A percentile compares a stretch with the other conserved stretches of the same genome.
These are phyloP conservation scores for Alternaria novae-zelandiae DNA, from an alignment of 2,329 filamentous ascomycete species.

Conservation along the genomic window DNA sequence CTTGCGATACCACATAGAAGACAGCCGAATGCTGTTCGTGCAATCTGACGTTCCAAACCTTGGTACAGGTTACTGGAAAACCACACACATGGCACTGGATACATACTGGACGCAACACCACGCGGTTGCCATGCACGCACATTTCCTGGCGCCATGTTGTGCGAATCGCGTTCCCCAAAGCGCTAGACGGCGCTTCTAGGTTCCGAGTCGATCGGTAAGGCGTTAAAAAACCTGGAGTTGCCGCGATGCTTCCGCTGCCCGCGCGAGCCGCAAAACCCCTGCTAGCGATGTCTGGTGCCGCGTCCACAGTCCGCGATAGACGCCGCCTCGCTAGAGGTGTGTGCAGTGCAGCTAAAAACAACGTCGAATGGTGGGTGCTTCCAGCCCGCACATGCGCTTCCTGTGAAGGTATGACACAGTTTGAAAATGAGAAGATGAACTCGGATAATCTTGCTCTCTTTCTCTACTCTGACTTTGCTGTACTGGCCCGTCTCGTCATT, in stretches of 20 bases:
- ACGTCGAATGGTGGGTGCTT: conserved; percentile 13
- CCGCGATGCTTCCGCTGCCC: conserved; percentile 18
- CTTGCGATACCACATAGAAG: background rate
- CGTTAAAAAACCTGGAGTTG: conserved; percentile 10
- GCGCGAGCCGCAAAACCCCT: conserved; percentile 16
- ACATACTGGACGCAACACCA: background rate
- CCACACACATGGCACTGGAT: conserved; percentile 21
- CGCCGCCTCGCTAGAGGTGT: conserved; percentile 22
- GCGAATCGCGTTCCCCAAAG: conserved; percentile 7
- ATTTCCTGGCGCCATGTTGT: conserved; percentile 2
- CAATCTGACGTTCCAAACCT: background rate
- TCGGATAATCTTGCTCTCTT: background rate
- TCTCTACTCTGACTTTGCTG: background rate
- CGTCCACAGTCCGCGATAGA: conserved; percentile 14
- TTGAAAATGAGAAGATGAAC: background rate
- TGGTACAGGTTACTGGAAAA: conserved; percentile 15
- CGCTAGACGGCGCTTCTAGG: conserved; percentile 17
- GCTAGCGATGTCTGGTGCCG: conserved; percentile 13
- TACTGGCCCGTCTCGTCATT: background rate
- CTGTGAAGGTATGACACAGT: background rate
- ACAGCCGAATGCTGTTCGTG: background rate
- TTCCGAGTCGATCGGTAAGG: conserved; percentile 12
- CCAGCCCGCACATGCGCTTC: background rate
- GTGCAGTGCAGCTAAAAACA: conserved; percentile 23
- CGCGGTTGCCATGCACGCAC: conserved; percentile 3